These are phyloP conservation scores for Coleophoma cylindrospora DNA, from an alignment of 2,329 filamentous ascomycete species.

Conservation along the genomic window DNA sequence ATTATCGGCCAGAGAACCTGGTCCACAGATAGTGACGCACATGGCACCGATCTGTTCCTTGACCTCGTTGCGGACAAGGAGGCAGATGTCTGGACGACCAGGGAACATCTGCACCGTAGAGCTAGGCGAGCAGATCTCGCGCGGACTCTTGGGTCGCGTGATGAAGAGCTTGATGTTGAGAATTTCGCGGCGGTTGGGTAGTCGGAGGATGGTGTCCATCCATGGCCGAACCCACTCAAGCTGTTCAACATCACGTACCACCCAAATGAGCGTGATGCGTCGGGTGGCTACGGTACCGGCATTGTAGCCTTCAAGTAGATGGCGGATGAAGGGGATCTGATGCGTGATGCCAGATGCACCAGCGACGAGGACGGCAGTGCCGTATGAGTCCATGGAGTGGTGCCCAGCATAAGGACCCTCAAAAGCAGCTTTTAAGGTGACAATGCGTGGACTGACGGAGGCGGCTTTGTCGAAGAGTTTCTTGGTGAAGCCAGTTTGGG, in stretches of 20 bases:
- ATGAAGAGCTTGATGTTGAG: conserved; percentile 87
- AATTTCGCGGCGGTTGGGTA: conserved; percentile 77
- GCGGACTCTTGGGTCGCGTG: conserved; percentile 76
- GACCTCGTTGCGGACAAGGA: conserved; percentile 77
- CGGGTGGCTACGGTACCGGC: conserved; percentile 73
- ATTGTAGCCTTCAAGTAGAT: conserved; percentile 66
- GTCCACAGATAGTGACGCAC: conserved; percentile 77
- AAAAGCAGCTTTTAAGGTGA: conserved; percentile 52
- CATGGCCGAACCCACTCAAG: conserved; percentile 92
- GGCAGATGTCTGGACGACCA: conserved; percentile 77
- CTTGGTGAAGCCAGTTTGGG: conserved; percentile 83
- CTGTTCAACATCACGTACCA: conserved; percentile 83
- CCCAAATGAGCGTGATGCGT: conserved; percentile 81
- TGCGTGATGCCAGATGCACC: conserved; percentile 95
- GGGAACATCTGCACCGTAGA: conserved; percentile 87
- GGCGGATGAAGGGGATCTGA: conserved; percentile 81
- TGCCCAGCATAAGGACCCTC: conserved; percentile 88
- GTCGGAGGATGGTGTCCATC: conserved; percentile 68
- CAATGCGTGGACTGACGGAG: conserved; percentile 8
- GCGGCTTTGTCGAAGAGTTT: conserved; percentile 69
- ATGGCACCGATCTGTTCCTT: conserved; percentile 81
- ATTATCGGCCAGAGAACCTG: conserved; percentile 70
- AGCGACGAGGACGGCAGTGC: conserved; percentile 84
- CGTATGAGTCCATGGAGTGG: conserved; percentile 85
- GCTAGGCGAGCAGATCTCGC: conserved; percentile 69